phyloP scores from a whole-genome alignment of 306 rosid genomes.

The Argentina anserina region DNA sequence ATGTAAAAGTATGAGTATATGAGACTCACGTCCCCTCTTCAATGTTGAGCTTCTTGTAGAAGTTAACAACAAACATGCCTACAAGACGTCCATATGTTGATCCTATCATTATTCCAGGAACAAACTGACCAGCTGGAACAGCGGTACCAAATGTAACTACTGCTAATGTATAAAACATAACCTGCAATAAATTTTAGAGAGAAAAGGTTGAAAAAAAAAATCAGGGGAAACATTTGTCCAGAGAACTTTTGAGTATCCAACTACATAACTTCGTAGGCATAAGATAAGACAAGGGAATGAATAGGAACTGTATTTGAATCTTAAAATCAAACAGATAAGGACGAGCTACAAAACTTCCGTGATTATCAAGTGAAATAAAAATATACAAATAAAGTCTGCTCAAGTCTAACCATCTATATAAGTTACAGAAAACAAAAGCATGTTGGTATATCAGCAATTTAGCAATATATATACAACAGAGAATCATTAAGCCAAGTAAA shows the following conservation, averaged over 20 bases:
- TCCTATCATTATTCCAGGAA: constrained; percentile 97
- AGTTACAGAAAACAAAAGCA: not conserved
- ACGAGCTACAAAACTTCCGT: no score
- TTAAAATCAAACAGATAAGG: not conserved
- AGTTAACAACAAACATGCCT: constrained; percentile 84
- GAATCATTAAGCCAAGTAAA: constrained; percentile 24
- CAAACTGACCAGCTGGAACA: constrained; percentile 97
- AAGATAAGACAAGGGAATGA: not conserved
- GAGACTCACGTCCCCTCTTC: constrained; percentile 97
- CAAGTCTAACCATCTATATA: not conserved
- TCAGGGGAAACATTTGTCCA: not conserved
- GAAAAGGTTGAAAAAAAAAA: constrained; percentile 15
- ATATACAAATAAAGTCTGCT: not conserved
- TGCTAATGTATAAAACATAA: constrained; percentile 89
- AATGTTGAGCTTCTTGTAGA: constrained; percentile 81
- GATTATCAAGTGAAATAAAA: no score
- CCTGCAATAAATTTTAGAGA: constrained; percentile 47
- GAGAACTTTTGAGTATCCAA: not conserved
- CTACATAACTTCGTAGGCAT: not conserved
- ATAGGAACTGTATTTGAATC: not conserved
- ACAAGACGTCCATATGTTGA: constrained; percentile 97
- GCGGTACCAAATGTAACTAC: constrained; percentile 94
- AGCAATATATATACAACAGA: not conserved
- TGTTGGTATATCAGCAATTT: not conserved
- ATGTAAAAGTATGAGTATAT: not conserved